These are phyloP conservation scores for Saccharomycopsis schoenii DNA, from an alignment of 805 yeast species.

Conservation along the genomic window DNA sequence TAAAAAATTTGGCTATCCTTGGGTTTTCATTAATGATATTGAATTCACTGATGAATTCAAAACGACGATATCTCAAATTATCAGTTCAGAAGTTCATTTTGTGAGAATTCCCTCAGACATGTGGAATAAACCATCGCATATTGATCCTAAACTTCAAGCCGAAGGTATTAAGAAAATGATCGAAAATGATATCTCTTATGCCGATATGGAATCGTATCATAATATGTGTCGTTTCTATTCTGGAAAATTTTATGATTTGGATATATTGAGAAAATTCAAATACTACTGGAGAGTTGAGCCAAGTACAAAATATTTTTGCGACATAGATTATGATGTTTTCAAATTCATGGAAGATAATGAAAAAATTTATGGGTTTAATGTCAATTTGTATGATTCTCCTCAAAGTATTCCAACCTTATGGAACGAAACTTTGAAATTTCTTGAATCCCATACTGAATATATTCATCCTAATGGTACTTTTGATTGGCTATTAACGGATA, in stretches of 20 bases:
- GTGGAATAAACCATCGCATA: slow-evolving; percentile 54
- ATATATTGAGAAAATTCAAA: slow-evolving; percentile 47
- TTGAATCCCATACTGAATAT: slow-evolving; percentile 47
- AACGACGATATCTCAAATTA: slow-evolving; percentile 28
- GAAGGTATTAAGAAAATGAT: slow-evolving; percentile 32
- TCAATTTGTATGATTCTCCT: slow-evolving; percentile 61
- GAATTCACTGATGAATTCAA: slow-evolving; percentile 54
- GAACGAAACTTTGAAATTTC: slow-evolving; percentile 56
- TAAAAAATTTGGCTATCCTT: slow-evolving; percentile 64
- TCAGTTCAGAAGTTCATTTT: slow-evolving; percentile 34
- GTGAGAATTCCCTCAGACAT: slow-evolving; percentile 32
- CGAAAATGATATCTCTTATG: slow-evolving; percentile 47
- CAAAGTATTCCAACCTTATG: slow-evolving; percentile 53
- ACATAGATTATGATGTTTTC: slow-evolving; percentile 68
- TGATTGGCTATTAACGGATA: slow-evolving; percentile 52
- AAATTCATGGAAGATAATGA: slow-evolving; percentile 57
- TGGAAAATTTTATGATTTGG: slow-evolving; percentile 52
- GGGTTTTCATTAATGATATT: slow-evolving; percentile 67
- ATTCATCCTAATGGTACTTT: slow-evolving; percentile 49
- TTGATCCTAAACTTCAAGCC: slow-evolving; percentile 37
- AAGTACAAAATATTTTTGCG: slow-evolving; percentile 53
- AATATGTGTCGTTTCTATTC: slow-evolving; percentile 81
- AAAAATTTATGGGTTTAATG: slow-evolving; percentile 66
- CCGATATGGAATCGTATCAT: slow-evolving; percentile 54
- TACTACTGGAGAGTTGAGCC: slow-evolving; percentile 85